These are phyloP conservation scores for Neurospora sp. DNA, from an alignment of 495 filamentous ascomycete genomes.

Conservation along the genomic window DNA sequence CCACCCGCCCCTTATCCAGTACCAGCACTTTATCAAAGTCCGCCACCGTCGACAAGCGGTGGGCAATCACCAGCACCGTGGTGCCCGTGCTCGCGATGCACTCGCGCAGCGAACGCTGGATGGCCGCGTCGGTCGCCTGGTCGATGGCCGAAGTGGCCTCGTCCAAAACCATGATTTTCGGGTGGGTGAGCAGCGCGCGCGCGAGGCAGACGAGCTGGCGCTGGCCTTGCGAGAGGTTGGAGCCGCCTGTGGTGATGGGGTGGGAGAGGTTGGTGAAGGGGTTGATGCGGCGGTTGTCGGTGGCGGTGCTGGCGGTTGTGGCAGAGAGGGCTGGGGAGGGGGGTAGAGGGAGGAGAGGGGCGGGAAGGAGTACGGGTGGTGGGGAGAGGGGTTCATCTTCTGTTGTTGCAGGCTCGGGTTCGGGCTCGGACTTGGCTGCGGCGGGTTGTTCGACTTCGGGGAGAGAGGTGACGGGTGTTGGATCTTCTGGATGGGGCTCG, in stretches of 20 bases:
- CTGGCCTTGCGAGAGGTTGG: slow-evolving; percentile 45
- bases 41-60: slow-evolving; percentile 59
- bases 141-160: slow-evolving; percentile 82
- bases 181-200: slow-evolving; percentile 58
- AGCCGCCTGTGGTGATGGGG: slow-evolving; percentile 25
- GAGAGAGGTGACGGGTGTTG: not conserved
- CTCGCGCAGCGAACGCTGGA: slow-evolving; percentile 64
- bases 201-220: slow-evolving; percentile 64
- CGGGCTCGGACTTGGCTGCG: not conserved
- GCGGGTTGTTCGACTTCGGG: not conserved
- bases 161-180: slow-evolving; percentile 73
- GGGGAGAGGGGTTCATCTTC: not conserved
- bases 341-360: not conserved
- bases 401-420: not conserved
- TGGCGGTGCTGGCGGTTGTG: not conserved
- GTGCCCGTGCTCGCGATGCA: slow-evolving; percentile 56
- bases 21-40: slow-evolving; percentile 63
- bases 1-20: slow-evolving; percentile 47
- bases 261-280: slow-evolving; percentile 19
- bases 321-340: not conserved
- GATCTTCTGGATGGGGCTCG: not conserved
- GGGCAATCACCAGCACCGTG: slow-evolving; percentile 70
- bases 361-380: not conserved
- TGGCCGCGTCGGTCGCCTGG: slow-evolving; percentile 52
- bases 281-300: not conserved